Conservation (phyloP, 352 stramenopile genomes). For the Phytopythium ostracodes region DNA sequence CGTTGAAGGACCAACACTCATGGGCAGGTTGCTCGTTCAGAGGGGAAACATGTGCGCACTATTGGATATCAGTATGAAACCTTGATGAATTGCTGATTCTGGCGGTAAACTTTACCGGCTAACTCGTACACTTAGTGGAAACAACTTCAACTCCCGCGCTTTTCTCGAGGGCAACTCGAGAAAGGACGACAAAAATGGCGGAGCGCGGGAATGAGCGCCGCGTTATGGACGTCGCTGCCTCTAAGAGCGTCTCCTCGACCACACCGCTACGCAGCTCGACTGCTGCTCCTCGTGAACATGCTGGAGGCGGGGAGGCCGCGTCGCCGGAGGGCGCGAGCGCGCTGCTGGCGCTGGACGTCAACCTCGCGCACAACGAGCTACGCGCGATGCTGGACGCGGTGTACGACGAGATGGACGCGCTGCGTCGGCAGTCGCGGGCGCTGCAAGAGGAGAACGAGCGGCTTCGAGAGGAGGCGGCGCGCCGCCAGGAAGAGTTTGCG, state of each 20-base stretch:
- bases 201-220: background rate
- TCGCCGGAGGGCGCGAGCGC: background rate
- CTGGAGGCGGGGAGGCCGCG: background rate
- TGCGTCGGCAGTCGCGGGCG: slow-evolving; percentile 2
- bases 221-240: background rate
- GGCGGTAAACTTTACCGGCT: background rate
- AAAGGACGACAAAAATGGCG: background rate
- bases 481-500: slow-evolving; percentile 3
- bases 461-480: background rate
- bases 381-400: slow-evolving; percentile 19
- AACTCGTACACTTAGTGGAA: background rate
- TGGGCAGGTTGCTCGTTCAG: background rate
- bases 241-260: background rate
- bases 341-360: slow-evolving; percentile 20
- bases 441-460: slow-evolving; percentile 4
- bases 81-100: background rate
- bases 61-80: background rate
- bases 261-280: no score
- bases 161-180: background rate
- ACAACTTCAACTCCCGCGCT: slow-evolving; percentile 1
- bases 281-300: background rate
- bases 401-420: slow-evolving; percentile 11
- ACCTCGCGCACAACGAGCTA: slow-evolving; percentile 24
- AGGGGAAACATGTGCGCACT: background rate
- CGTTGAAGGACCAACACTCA: slow-evolving; percentile 5